Percentiles rank a stretch among this genome's conserved stretches.
phyloP scores from a whole-genome alignment of 495 filamentous ascomycete genomes.

The Aspergillus campestris region DNA sequence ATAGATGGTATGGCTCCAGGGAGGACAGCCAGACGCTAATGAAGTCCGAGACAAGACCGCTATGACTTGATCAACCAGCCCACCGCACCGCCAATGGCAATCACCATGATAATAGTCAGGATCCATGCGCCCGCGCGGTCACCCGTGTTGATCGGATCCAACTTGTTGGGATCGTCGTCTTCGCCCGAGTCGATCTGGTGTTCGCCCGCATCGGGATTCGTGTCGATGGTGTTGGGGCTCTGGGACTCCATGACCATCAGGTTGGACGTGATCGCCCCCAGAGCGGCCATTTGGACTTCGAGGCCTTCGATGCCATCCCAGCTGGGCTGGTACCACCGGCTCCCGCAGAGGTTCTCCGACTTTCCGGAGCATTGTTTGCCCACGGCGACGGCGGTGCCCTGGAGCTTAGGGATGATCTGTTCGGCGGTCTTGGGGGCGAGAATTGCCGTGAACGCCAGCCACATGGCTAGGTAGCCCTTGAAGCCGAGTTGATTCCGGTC shows the following conservation, averaged over 20 bases:
- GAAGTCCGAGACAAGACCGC: too few relatives aligned
- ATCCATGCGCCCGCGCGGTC: conserved; percentile 60
- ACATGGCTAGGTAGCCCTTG: conserved; percentile 67
- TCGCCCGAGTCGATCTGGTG: conserved; percentile 15
- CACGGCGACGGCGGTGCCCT: conserved; percentile 54
- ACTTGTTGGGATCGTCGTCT: conserved; percentile 13
- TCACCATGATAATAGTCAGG: conserved; percentile 48
- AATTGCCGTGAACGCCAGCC: conserved; percentile 63
- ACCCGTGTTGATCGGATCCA: conserved; percentile 33
- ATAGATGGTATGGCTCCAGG: too few relatives aligned
- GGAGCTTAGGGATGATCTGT: conserved; percentile 52
- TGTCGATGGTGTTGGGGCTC: conserved; percentile 9
- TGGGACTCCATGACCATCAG: conserved; percentile 8
- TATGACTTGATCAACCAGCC: conserved; percentile 17
- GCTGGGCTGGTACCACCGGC: conserved; percentile 53
- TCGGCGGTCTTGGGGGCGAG: conserved; percentile 47
- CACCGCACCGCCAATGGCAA: conserved; percentile 22
- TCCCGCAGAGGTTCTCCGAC: conserved; percentile 53
- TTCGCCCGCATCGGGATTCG: conserved; percentile 12
- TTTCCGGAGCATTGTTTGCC: conserved; percentile 53
- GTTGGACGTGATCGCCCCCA: conserved; percentile 42
- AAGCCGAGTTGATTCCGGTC: conserved; percentile 65
- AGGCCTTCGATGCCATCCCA: conserved; percentile 58
- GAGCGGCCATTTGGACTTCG: conserved; percentile 37
- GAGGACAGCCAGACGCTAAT: too few relatives aligned